Base-by-base conservation (phyloP, 169 alveolate species). In the Babesia ovata region DNA sequence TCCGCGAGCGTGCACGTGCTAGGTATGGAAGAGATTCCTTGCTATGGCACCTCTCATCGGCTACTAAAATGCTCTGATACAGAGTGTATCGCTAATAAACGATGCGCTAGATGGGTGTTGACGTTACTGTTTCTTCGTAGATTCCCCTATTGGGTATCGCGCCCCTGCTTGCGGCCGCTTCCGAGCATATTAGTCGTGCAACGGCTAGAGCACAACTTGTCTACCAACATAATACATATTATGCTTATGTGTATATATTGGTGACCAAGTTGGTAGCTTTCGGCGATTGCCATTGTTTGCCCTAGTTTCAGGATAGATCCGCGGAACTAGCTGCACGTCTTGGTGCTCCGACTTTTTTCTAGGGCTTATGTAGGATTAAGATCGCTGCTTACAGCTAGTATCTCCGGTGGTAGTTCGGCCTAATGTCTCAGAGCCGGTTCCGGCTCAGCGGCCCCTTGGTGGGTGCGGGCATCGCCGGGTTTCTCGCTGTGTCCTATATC, bases 401-500 rank as follows among this genome's bases (percentile, higher is more conserved):
- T 45, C 4, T 45, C 50, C 39, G 50, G 50, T 13, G 50, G n/a
- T 16, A 45, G 19, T 16, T 16, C 10, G 14, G 50, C 33, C 33
- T 8, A 4, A 67, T 54, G 76, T 29, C 65, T 7, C 50, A 19
- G 36, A 21, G 45, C 48, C 59, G 76, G 46, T 29, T 36, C 33
- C 28, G 83, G 26, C 54, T 79, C 24, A 70, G 56, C 17, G 39
- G 49, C 10, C 70, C 87, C 28, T 17, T 79, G 53, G 65, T 70
- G 54, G 83, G 71, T 26, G 48, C 28, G 21, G 70, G 72, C n/a
- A 19, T 79, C 48, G 29, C 56, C 26, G 83, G 87, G 10, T 67
- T 79, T 3, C 45, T 63, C 39, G 70, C 70, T 11, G 75, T 59
- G 21, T 67, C 83, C 53, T 79, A 60, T n/a, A 63, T 79, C 67